phyloP scores from a whole-genome alignment of 345 rosid species.

The Melastoma malabathricum region DNA sequence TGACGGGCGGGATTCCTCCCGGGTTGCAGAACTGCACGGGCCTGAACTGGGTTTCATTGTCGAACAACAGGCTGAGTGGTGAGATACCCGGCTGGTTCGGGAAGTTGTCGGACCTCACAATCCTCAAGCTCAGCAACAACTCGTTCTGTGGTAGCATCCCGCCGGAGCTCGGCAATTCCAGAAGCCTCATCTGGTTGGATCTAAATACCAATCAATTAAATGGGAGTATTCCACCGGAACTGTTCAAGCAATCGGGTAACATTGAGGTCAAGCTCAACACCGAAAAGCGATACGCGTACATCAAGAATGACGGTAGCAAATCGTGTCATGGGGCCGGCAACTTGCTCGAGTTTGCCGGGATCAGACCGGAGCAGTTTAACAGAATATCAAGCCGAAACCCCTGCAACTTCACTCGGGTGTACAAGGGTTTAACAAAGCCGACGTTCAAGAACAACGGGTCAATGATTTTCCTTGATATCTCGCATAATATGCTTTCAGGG shows the following conservation, averaged over 20 bases:
- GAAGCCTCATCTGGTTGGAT: conserved; percentile 90
- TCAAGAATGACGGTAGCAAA: conserved; percentile 70
- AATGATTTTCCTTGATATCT: conserved; percentile 83
- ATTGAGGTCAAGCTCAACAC: conserved; percentile 60
- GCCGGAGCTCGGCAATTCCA: conserved; percentile 74
- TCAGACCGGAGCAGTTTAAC: conserved; percentile 36
- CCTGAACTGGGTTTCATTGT: conserved; percentile 81
- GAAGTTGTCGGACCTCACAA: conserved; percentile 52
- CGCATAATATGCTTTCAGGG: conserved; percentile 61
- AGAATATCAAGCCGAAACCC: conserved; percentile 65
- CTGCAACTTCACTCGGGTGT: conserved; percentile 69
- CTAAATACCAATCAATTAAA: conserved; percentile 58
- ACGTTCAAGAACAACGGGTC: conserved; percentile 85
- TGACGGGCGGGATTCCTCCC: conserved; percentile 61
- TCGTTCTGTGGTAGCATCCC: conserved; percentile 71
- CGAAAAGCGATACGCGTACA: conserved; percentile 67
- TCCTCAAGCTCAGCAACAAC: conserved; percentile 89
- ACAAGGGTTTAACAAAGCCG: conserved; percentile 55
- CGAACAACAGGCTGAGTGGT: conserved; percentile 67
- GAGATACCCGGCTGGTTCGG: conserved; percentile 77
- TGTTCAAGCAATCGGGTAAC: conserved; percentile 82
- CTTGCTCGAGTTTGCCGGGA: conserved; percentile 83
- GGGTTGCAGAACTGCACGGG: conserved; percentile 63
- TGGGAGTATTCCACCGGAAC: conserved; percentile 62
- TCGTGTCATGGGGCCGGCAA: conserved; percentile 86